Conservation (phyloP, 2,329 filamentous ascomycete species). For the Aspergillus uvarum region DNA sequence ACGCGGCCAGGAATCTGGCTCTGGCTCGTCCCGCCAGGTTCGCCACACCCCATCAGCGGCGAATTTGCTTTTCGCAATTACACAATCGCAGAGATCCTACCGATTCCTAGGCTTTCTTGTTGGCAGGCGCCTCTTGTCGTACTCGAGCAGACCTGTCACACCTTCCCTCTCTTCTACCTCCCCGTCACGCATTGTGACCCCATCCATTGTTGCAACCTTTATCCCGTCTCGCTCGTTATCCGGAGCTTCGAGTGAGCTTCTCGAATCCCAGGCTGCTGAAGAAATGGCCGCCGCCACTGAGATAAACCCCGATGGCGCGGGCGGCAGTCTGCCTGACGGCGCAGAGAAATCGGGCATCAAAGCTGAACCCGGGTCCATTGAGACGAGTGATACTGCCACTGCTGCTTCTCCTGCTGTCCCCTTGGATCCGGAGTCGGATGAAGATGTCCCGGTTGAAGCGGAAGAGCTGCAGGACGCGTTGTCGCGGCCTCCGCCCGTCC, state of each 20-base stretch:
- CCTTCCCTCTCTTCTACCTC: conserved; percentile 18
- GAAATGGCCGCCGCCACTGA: background rate
- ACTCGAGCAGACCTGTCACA: background rate
- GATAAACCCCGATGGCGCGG: background rate
- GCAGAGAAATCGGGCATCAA: background rate
- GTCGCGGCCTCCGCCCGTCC: conserved; percentile 70
- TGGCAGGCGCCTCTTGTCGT: background rate
- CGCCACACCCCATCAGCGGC: conserved; percentile 34
- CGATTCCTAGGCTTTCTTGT: background rate
- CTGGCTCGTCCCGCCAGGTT: conserved; percentile 20
- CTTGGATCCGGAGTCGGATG: conserved; percentile 56
- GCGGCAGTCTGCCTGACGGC: background rate
- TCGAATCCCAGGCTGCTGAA: background rate
- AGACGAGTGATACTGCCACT: conserved; percentile 16
- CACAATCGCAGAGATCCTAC: conserved; percentile 5
- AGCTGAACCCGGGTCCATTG: conserved; percentile 11
- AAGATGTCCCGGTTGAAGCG: conserved; percentile 52
- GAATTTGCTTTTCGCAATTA: conserved; percentile 15
- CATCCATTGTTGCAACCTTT: background rate
- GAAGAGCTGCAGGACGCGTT: conserved; percentile 60
- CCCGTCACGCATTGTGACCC: conserved; percentile 6
- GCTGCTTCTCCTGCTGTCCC: conserved; percentile 13
- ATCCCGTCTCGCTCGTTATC: conserved; percentile 7
- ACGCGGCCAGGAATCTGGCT: conserved; percentile 26
- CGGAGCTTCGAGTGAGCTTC: conserved; percentile 3